A percentile compares a stretch with the other conserved stretches of the same genome.
Evolutionary conservation across 2,329 filamentous ascomycete genomes (phyloP).

Genomic region (Penicillium oxalicum): DNA sequence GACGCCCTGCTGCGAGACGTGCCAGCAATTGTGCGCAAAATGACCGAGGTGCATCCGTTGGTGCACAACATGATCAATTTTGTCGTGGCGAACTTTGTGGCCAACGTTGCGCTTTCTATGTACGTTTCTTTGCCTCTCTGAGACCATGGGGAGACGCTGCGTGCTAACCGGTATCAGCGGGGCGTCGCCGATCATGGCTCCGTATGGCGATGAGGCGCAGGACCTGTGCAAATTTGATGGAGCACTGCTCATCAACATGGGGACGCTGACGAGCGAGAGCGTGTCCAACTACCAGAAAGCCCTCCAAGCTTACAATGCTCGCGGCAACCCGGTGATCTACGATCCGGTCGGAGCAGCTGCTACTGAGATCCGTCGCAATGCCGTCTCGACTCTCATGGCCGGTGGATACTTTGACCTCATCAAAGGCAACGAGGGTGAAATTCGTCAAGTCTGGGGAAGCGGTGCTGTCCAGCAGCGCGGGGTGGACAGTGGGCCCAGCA

Average conservation of each 20-base stretch:
- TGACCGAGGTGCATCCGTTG: conserved; percentile 62
- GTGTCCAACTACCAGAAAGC: conserved; percentile 67
- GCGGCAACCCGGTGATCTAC: conserved; percentile 68
- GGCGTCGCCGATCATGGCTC: conserved; percentile 90
- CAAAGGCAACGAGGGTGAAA: conserved; percentile 91
- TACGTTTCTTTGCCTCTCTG: conserved; percentile 18
- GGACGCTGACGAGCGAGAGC: conserved; percentile 73
- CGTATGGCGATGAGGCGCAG: conserved; percentile 71
- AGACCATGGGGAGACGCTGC: too few species aligned
- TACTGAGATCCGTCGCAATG: conserved; percentile 64
- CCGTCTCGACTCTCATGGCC: conserved; percentile 64
- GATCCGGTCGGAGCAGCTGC: conserved; percentile 91
- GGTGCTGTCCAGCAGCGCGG: conserved; percentile 63
- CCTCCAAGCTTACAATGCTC: conserved; percentile 72
- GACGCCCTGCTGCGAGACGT: conserved; percentile 31
- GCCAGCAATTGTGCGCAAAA: conserved; percentile 50
- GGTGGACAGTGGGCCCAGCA: conserved; percentile 67
- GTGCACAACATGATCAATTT: conserved; percentile 97
- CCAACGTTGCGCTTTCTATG: conserved; percentile 79
- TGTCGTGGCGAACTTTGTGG: conserved; percentile 91
- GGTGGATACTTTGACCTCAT: conserved; percentile 78
- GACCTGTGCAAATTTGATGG: conserved; percentile 75
- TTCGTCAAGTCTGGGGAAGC: conserved; percentile 63
- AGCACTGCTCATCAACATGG: conserved; percentile 88
- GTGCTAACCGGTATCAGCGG: conserved; percentile 45